Percentiles rank a stretch among this genome's conserved stretches.
Conservation (phyloP, 208 protist genomes). For the Angomonas ambiguus region DNA sequence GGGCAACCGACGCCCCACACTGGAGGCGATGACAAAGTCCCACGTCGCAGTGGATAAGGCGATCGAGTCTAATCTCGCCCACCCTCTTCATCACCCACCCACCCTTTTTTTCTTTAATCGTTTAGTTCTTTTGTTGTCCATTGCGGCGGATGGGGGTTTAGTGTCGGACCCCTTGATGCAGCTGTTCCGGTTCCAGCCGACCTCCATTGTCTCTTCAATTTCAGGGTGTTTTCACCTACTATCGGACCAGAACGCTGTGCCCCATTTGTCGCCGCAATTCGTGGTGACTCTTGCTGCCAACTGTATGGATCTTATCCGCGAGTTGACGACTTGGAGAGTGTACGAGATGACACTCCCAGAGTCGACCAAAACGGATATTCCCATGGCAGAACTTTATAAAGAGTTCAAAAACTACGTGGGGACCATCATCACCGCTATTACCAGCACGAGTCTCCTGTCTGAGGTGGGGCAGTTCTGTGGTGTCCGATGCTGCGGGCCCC, state of each 20-base stretch:
- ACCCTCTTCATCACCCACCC: not conserved
- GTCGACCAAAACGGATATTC: not conserved
- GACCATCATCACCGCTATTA: not conserved
- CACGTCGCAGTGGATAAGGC: not conserved
- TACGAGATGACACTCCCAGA: constrained; percentile 15
- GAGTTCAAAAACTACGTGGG: not conserved
- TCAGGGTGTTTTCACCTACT: not conserved
- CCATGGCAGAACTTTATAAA: not conserved
- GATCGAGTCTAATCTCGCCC: not conserved
- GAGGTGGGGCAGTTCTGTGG: not conserved
- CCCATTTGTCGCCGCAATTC: constrained; percentile 6
- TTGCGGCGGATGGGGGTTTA: not conserved
- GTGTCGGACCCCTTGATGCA: not conserved
- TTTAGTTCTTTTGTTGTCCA: not conserved
- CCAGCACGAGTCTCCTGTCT: not conserved
- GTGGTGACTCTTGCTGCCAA: constrained; percentile 15
- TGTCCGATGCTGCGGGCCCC: not conserved
- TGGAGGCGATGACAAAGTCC: not conserved
- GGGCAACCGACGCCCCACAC: not conserved
- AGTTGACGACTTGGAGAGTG: constrained; percentile 37
- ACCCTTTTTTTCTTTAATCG: not conserved
- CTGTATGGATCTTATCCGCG: constrained; percentile 24
- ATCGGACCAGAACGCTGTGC: not conserved
- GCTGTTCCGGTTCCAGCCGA: not conserved
- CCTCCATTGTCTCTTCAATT: not conserved